These are phyloP conservation scores for Melanogaster broomeanus DNA, from an alignment of 768 basidiomycete genomes.

Conservation along the genomic window DNA sequence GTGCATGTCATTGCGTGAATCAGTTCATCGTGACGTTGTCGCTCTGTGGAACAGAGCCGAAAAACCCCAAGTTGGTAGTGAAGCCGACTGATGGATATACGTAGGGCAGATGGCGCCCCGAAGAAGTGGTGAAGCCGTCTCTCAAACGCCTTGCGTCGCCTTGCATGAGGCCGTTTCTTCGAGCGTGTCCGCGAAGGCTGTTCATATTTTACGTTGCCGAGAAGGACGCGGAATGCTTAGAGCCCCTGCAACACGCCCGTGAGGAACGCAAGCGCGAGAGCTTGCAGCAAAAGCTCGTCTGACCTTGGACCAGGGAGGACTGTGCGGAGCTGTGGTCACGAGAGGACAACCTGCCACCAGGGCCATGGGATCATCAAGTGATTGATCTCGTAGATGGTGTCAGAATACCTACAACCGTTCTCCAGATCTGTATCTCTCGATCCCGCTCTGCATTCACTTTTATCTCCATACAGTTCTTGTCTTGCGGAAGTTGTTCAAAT, in stretches of 20 bases:
- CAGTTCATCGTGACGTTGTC: conserved; percentile 52
- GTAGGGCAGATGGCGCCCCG: conserved; percentile 41
- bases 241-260: conserved; percentile 13
- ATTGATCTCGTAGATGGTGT: conserved; percentile 2
- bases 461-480: neutral
- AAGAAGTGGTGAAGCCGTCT: conserved; percentile 12
- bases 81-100: conserved; percentile 58
- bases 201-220: neutral
- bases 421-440: neutral
- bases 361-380: conserved; percentile 26
- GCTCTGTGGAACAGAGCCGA: conserved; percentile 43
- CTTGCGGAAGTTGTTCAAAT: no score
- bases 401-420: neutral
- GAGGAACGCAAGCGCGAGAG: conserved; percentile 29
- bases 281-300: conserved; percentile 20
- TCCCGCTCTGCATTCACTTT: conserved; percentile 11
- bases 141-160: conserved; percentile 14
- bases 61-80: conserved; percentile 53
- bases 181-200: conserved; percentile 1
- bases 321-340: conserved; percentile 28
- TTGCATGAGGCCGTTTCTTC: conserved; percentile 1
- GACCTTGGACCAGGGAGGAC: conserved; percentile 26
- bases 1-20: no score
- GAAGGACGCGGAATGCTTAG: conserved; percentile 1
- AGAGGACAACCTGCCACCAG: conserved; percentile 30